These are phyloP conservation scores for Hypoxylon sp. DNA, from an alignment of 2,329 filamentous ascomycete species.

Conservation along the genomic window DNA sequence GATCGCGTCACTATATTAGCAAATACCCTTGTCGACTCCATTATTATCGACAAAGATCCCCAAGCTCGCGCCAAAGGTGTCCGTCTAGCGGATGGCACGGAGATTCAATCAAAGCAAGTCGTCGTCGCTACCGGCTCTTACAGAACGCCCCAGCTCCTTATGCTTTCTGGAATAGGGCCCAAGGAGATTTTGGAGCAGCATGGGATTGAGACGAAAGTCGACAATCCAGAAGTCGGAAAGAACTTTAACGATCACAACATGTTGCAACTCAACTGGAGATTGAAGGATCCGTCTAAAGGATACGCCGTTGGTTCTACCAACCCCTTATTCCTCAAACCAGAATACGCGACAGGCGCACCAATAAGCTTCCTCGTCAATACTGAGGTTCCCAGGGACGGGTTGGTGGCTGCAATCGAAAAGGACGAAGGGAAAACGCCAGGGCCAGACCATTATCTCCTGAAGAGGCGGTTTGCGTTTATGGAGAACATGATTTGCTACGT, in stretches of 20 bases:
- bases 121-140: constrained; percentile 42
- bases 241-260: constrained; percentile 46
- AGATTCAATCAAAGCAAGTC: constrained; percentile 29
- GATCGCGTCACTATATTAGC: constrained; percentile 32
- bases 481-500: constrained; percentile 49
- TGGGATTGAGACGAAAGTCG: constrained; percentile 39
- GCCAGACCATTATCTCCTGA: constrained; percentile 44
- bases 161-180: constrained; percentile 47
- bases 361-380: constrained; percentile 41
- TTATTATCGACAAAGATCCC: constrained; percentile 32
- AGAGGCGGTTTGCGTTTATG: constrained; percentile 44
- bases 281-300: constrained; percentile 48
- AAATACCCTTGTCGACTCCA: constrained; percentile 40
- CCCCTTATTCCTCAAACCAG: constrained; percentile 41
- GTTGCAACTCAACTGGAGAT: constrained; percentile 46
- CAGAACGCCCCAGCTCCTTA: constrained; percentile 44
- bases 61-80: constrained; percentile 31
- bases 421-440: constrained; percentile 44
- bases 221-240: constrained; percentile 41
- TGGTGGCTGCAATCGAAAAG: constrained; percentile 45
- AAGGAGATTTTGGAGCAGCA: constrained; percentile 30
- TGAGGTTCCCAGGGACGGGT: constrained; percentile 24
- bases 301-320: constrained; percentile 48
- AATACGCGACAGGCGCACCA: constrained; percentile 28
- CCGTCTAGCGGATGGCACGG: constrained; percentile 32